phyloP scores from a whole-genome alignment of 2,329 filamentous ascomycete species.

The Tolypocladium pustulatum region DNA sequence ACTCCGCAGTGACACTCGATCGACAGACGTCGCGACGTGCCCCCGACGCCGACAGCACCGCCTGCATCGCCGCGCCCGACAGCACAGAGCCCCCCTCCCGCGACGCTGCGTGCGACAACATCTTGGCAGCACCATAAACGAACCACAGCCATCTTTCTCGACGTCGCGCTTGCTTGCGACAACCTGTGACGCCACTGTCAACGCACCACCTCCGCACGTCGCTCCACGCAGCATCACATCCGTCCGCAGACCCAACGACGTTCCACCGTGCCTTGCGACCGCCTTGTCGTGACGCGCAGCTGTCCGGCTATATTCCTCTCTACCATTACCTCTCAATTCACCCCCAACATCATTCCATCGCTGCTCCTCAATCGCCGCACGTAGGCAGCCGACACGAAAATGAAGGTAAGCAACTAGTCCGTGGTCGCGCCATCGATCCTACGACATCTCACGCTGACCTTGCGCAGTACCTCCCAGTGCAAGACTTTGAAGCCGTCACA shows the following conservation, averaged over 20 bases:
- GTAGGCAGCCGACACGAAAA: constrained; percentile 16
- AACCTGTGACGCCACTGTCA: not conserved
- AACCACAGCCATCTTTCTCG: not conserved
- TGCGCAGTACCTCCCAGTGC: constrained; percentile 75
- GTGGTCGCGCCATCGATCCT: too few species aligned
- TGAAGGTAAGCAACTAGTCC: constrained; percentile 23
- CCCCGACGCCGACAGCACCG: not conserved
- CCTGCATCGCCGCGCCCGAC: not conserved
- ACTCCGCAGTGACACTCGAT: not conserved
- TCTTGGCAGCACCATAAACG: not conserved
- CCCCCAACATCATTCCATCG: not conserved
- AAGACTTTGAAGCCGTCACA: constrained; percentile 84
- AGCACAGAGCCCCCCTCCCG: not conserved
- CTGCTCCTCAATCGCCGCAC: not conserved
- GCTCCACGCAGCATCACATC: not conserved
- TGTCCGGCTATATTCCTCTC: not conserved
- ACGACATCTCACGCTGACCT: constrained; percentile 1
- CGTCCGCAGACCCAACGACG: not conserved
- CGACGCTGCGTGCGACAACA: not conserved
- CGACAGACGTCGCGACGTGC: not conserved
- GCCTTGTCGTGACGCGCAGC: not conserved
- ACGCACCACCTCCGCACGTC: not conserved
- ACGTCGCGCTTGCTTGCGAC: not conserved
- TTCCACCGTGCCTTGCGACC: not conserved
- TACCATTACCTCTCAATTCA: not conserved